Conservation (phyloP, 352 stramenopile genomes). For the Globisporangium polare region DNA sequence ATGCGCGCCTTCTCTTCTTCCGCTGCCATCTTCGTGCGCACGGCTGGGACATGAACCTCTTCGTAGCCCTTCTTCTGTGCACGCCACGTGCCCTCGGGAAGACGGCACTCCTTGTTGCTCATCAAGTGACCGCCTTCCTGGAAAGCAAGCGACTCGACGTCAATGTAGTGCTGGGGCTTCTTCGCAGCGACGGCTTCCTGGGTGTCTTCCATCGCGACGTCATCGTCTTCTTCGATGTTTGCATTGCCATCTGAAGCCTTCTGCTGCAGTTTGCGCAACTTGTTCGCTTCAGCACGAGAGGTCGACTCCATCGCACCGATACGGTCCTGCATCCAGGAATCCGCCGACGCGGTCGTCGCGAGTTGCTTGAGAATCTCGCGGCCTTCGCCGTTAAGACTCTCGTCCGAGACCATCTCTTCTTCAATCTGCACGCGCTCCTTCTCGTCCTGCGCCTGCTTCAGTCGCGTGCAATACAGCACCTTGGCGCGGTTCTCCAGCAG, state of each 20-base stretch:
- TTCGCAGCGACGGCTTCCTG: slow-evolving; percentile 26
- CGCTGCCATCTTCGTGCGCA: slow-evolving; percentile 74
- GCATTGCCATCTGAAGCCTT: slow-evolving; percentile 18
- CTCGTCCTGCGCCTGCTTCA: slow-evolving; percentile 96
- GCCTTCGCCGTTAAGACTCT: slow-evolving; percentile 88
- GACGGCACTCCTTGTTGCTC: slow-evolving; percentile 96
- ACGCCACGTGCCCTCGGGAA: slow-evolving; percentile 96
- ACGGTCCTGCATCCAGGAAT: slow-evolving; percentile 94
- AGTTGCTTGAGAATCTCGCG: slow-evolving; percentile 90
- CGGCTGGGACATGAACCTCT: slow-evolving; percentile 99
- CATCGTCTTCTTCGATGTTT: slow-evolving; percentile 34
- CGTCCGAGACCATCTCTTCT: slow-evolving; percentile 78
- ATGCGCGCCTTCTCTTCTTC: slow-evolving; percentile 76
- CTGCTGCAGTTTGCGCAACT: slow-evolving; percentile 72
- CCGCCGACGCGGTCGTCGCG: slow-evolving; percentile 79
- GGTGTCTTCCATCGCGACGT: slow-evolving; percentile 51
- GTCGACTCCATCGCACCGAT: slow-evolving; percentile 84
- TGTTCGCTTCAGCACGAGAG: slow-evolving; percentile 77
- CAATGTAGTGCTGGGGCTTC: slow-evolving; percentile 87
- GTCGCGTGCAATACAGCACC: slow-evolving; percentile 95
- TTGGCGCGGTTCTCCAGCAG: slow-evolving; percentile 95
- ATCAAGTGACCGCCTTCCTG: slow-evolving; percentile 95
- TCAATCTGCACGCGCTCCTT: slow-evolving; percentile 89
- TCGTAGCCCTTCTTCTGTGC: slow-evolving; percentile 98
- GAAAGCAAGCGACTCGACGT: slow-evolving; percentile 95